A percentile compares a stretch with the other conserved stretches of the same genome.
These are phyloP conservation scores for Starmerella sirachaensis DNA, from an alignment of 805 yeast species.

Conservation along the genomic window DNA sequence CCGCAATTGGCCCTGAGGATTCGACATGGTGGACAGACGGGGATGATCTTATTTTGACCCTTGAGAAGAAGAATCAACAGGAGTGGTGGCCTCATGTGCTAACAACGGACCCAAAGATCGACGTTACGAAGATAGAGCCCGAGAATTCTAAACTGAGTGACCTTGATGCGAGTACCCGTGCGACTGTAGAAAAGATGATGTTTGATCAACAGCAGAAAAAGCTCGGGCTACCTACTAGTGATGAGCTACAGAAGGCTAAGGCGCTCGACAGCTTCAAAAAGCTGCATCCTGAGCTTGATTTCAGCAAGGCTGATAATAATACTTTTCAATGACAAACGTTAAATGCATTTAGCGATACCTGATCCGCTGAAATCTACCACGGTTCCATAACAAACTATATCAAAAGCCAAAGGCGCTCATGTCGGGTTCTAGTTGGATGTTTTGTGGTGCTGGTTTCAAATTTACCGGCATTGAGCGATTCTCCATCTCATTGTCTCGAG, in stretches of 20 bases:
- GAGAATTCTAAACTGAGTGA: slow-evolving; percentile 33
- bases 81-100: slow-evolving; percentile 42
- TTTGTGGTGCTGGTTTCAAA: slow-evolving; percentile 36
- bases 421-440: slow-evolving; percentile 57
- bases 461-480: slow-evolving; percentile 28
- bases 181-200: slow-evolving; percentile 39
- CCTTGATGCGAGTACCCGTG: slow-evolving; percentile 33
- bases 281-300: slow-evolving; percentile 37
- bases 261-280: slow-evolving; percentile 31
- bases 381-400: slow-evolving; percentile 8
- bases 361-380: not conserved
- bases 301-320: slow-evolving; percentile 27
- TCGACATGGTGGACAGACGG: slow-evolving; percentile 34
- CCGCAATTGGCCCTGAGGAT: slow-evolving; percentile 27
- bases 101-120: slow-evolving; percentile 33
- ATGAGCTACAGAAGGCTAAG: slow-evolving; percentile 29
- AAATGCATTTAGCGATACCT: no score
- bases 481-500: no score
- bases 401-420: slow-evolving; percentile 61
- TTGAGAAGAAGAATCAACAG: slow-evolving; percentile 30
- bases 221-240: slow-evolving; percentile 30
- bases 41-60: slow-evolving; percentile 28
- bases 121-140: slow-evolving; percentile 32
- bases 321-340: not conserved
- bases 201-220: slow-evolving; percentile 35